Percentiles rank a stretch among this genome's conserved stretches.
Evolutionary conservation across 2,329 filamentous ascomycete species (phyloP).

Genomic region (Juglanconis juglandina): DNA sequence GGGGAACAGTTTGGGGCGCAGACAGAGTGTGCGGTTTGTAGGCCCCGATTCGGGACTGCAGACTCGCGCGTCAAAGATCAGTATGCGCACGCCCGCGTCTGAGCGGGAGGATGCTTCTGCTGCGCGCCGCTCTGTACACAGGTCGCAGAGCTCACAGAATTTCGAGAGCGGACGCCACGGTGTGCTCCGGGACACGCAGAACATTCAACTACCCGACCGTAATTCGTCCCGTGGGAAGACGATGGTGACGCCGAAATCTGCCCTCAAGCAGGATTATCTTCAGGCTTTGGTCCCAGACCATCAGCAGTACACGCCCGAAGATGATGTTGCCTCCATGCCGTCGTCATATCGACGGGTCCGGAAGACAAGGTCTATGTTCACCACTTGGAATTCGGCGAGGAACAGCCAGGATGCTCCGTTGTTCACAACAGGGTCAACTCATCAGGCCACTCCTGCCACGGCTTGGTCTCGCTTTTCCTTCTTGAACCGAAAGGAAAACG

Average conservation of each 20-base stretch:
- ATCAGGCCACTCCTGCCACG: not conserved
- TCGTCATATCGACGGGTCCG: constrained; percentile 49
- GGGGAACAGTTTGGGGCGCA: constrained; percentile 33
- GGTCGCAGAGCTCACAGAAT: constrained; percentile 9
- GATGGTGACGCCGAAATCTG: not conserved
- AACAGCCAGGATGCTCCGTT: constrained; percentile 10
- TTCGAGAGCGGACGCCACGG: not conserved
- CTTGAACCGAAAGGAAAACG: constrained; percentile 29
- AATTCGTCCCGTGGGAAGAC: constrained; percentile 14
- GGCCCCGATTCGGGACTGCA: constrained; percentile 22
- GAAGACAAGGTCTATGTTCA: constrained; percentile 55
- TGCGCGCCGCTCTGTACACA: not conserved
- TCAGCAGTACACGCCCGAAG: constrained; percentile 45
- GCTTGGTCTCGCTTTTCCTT: constrained; percentile 12
- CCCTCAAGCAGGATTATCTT: constrained; percentile 28
- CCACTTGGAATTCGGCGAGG: constrained; percentile 26
- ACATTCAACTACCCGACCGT: constrained; percentile 6
- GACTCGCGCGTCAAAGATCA: constrained; percentile 13
- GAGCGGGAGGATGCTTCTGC: not conserved
- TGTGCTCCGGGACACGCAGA: not conserved
- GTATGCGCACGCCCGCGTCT: constrained; percentile 1
- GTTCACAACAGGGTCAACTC: not conserved
- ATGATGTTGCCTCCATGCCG: constrained; percentile 44
- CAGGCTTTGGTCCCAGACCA: constrained; percentile 35
- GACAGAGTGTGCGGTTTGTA: constrained; percentile 56